phyloP scores from a whole-genome alignment of 495 filamentous ascomycete genomes.

The Lichina pygmaea region DNA sequence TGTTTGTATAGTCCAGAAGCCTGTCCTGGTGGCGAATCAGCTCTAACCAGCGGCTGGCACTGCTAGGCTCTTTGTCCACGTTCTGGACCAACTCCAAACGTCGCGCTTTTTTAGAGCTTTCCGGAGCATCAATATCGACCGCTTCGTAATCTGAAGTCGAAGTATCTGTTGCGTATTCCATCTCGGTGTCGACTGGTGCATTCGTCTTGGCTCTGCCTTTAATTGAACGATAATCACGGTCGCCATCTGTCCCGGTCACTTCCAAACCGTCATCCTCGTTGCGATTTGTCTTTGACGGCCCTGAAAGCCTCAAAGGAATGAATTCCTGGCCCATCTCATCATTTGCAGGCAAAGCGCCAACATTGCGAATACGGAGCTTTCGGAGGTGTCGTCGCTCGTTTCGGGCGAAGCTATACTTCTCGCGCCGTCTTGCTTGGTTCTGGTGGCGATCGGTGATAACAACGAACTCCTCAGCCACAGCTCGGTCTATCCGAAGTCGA shows the following conservation, averaged over 20 bases:
- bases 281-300: slow-evolving; percentile 8
- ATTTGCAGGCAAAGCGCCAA: slow-evolving; percentile 5
- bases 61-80: slow-evolving; percentile 32
- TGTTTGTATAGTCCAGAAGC: slow-evolving; percentile 17
- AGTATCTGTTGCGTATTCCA: slow-evolving; percentile 25
- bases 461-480: slow-evolving; percentile 17
- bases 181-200: slow-evolving; percentile 20
- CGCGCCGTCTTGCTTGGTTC: slow-evolving; percentile 6
- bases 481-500: slow-evolving; percentile 24
- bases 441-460: slow-evolving; percentile 13
- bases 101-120: slow-evolving; percentile 14
- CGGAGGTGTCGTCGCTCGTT: slow-evolving; percentile 11
- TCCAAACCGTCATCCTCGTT: slow-evolving; percentile 1
- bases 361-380: slow-evolving; percentile 14
- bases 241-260: slow-evolving; percentile 18
- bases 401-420: slow-evolving; percentile 13
- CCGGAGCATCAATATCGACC: slow-evolving; percentile 1
- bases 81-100: slow-evolving; percentile 29
- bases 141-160: slow-evolving; percentile 15
- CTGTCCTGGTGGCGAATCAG: slow-evolving; percentile 50
- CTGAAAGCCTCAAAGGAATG: slow-evolving; percentile 14
- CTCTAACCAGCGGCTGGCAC: slow-evolving; percentile 45
- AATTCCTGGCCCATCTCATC: slow-evolving; percentile 15
- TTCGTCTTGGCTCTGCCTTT: slow-evolving; percentile 28
- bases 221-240: slow-evolving; percentile 41